Evolutionary conservation across 768 basidiomycete genomes (phyloP), one percentile per base, ranked within the genome.

Genomic region (Polyporus arcularius): DNA sequence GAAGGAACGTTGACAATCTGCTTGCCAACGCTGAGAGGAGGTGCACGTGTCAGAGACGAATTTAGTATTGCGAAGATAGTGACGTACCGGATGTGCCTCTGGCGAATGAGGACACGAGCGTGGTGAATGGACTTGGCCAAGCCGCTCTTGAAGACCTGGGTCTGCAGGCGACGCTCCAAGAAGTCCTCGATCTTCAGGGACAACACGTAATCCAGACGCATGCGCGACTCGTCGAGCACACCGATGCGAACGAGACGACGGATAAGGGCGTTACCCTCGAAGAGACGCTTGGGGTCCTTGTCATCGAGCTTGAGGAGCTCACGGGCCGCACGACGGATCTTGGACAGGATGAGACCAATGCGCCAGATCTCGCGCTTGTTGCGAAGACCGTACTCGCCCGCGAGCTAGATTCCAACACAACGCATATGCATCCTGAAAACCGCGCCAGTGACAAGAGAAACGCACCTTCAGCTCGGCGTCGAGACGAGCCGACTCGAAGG

Each of bases 351-450:
- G 73, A 99, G 89, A 76, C 94, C 88, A 78, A 99, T 98, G 73
- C 97, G 93, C 97, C 96, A 99, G 82, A 98, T 97, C 82, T 99
- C 97, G 76, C 96, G 92, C 85, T 99, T 99, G 92, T 98, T 98
- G 78, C 96, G 92, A 75, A 98, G 93, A 77, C 97, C 97, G 84
- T 96, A 98, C 81, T 99, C 97, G 79, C 97, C 96, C 55, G 96
- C 96, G 78, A 98, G 96, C 96, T 97, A 70, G 42, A 55, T 15
- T 31, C 35, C 21, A 4, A 18, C 42, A 48, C 49, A 35, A 26
- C 5, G 15, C 18, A 46, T 48, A 57, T 35, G 30, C 28, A 45
- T 28, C 38, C n/a, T 16, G 26, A 16, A 9, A 4, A 38, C 41
- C 30, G 26, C 46, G 48, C 57, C 39, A 32, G 45, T 56, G 32